Conservation (phyloP, 1,284 basidiomycete genomes). For the Cutaneotrichosporon cutaneum region DNA sequence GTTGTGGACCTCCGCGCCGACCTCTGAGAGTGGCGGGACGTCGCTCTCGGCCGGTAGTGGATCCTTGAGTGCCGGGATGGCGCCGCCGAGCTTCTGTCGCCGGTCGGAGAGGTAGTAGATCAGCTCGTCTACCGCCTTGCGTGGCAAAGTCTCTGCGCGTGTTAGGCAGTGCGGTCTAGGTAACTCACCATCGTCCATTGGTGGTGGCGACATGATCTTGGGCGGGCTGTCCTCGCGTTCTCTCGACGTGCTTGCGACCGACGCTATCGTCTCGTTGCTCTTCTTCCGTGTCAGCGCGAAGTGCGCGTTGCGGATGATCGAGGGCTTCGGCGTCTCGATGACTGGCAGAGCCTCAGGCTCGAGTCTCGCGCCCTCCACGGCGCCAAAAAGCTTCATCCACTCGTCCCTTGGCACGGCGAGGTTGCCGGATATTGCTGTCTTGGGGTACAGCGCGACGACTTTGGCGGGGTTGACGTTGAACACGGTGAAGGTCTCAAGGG, state of each 20-base stretch:
- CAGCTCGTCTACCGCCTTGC: conserved; percentile 54
- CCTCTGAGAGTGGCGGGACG: conserved; percentile 43
- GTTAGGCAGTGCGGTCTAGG: background rate
- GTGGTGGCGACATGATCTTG: conserved; percentile 14
- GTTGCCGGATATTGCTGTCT: conserved; percentile 71
- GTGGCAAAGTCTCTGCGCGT: conserved; percentile 23
- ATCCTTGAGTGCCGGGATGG: conserved; percentile 67
- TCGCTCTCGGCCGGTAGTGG: conserved; percentile 59
- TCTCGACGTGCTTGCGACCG: conserved; percentile 15
- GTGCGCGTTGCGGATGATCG: conserved; percentile 15
- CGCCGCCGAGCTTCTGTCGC: conserved; percentile 75
- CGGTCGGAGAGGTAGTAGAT: conserved; percentile 70
- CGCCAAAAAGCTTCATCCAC: conserved; percentile 88
- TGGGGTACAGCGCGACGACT: conserved; percentile 83
- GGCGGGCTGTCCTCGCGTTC: conserved; percentile 4
- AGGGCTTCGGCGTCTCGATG: conserved; percentile 3
- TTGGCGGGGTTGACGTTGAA: conserved; percentile 91
- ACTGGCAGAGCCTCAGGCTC: conserved; percentile 31
- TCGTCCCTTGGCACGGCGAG: conserved; percentile 64
- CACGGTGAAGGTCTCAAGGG: conserved; percentile 82
- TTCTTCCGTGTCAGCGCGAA: conserved; percentile 32
- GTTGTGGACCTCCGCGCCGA: conserved; percentile 69
- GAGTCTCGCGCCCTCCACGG: conserved; percentile 57
- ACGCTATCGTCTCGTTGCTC: conserved; percentile 42
- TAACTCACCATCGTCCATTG: conserved; percentile 10